Evolutionary conservation across 305 asterid species (phyloP), one percentile per base, ranked within the genome.

Genomic region (Fraxinus dipetala): DNA sequence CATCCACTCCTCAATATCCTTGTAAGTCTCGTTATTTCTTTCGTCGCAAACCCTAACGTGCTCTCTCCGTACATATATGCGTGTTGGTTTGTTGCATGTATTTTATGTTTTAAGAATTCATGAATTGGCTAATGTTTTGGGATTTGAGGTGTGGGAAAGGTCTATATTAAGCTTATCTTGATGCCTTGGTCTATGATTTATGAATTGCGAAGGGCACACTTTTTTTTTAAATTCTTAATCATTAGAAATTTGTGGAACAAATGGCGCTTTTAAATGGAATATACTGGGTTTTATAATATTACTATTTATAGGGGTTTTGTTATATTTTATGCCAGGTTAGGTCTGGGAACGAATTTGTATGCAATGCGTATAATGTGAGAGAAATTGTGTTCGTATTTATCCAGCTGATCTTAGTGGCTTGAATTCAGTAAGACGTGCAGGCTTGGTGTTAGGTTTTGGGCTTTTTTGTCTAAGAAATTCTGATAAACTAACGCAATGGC

Each of bases 21-120:
- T 81, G 90, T 85, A 78, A 85, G 88, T 87, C 30, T 32, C 73
- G n/a, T 18, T 63, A 81, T 26, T 81, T n/a, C 10, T 51, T 10
- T 75, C 77, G 61, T 16, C 61, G 51, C 80, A 70, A 83, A 79
- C 87, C 88, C 87, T 84, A 86, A 45, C 77, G 79, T 28, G 43
- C 18, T 70, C 45, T 5, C n/a, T 35, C 38, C 65, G n/a, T 80
- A 18, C 51, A 8, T 72, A 63, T 69, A 72, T 79, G 10, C 72
- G 28, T 34, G 75, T 11, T 40, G 54, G 34, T 54, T 72, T 40
- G 75, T 65, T 78, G 30, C 32, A 75, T 54, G 22, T 2, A 77
- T 63, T 45, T 63, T 11, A 67, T 40, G 2, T 74, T 9, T 35
- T 32, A 54, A 18, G 72, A 31, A 36, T 18, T 77, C 45, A 34